phyloP scores from a whole-genome alignment of 768 basidiomycete species.

The Stropharia rugosoannulata region DNA sequence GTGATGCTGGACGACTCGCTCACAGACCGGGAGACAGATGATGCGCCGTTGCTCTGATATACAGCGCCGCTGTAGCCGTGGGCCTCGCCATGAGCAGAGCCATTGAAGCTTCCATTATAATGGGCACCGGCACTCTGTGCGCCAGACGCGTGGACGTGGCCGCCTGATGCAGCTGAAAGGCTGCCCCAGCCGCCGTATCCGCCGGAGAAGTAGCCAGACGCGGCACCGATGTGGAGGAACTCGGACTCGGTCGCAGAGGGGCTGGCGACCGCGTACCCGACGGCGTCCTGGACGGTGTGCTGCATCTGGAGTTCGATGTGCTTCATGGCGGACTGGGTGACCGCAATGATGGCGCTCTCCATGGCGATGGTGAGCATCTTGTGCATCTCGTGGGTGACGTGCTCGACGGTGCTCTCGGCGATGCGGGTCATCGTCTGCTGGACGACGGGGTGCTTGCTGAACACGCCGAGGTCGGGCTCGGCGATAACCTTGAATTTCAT shows the following conservation, averaged over 20 bases:
- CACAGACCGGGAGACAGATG: background rate
- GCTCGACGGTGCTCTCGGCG: conserved; percentile 20
- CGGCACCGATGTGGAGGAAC: conserved; percentile 10
- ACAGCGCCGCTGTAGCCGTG: background rate
- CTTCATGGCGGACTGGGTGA: conserved; percentile 19
- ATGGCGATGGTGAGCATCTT: conserved; percentile 17
- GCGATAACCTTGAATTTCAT: conserved; percentile 27
- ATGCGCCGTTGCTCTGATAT: background rate
- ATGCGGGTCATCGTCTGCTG: conserved; percentile 19
- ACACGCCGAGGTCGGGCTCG: conserved; percentile 21
- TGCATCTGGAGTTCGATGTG: conserved; percentile 15
- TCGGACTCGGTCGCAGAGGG: conserved; percentile 18
- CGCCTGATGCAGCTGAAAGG: background rate
- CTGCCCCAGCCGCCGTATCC: background rate
- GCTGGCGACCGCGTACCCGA: conserved; percentile 13
- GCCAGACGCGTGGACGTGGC: background rate
- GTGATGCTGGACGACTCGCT: conserved; percentile 6
- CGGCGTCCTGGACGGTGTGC: conserved; percentile 10
- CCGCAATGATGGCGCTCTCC: conserved; percentile 16
- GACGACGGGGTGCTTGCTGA: conserved; percentile 19
- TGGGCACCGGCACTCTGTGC: background rate
- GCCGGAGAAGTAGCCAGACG: conserved; percentile 1
- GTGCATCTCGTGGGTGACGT: conserved; percentile 18
- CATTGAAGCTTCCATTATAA: background rate
- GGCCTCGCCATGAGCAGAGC: background rate